phyloP scores from a whole-genome alignment of 148 eudicot species.

The Hydrangea macrophylla region DNA sequence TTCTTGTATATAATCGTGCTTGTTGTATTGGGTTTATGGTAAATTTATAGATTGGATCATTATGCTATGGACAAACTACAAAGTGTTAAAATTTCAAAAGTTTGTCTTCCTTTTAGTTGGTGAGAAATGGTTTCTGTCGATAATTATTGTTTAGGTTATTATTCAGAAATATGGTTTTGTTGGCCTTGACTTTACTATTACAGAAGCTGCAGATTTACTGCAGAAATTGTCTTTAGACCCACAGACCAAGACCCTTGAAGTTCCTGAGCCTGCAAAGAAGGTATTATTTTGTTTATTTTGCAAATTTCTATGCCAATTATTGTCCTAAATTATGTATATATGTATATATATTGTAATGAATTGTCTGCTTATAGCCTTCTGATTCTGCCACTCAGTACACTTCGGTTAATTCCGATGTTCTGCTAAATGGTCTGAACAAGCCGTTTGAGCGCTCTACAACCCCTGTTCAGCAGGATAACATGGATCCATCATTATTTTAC shows the following conservation, averaged over 20 bases:
- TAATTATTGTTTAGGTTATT: not conserved
- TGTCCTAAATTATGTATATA: no score
- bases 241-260: constrained; percentile 39
- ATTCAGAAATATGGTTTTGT: constrained; percentile 3
- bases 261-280: constrained; percentile 51
- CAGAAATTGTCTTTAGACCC: constrained; percentile 59
- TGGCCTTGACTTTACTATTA: constrained; percentile 28
- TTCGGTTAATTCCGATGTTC: constrained; percentile 32
- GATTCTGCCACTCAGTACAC: constrained; percentile 28
- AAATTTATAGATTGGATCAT: not conserved
- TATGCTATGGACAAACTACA: no score
- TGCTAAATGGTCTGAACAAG: constrained; percentile 35
- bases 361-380: not conserved
- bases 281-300: no score
- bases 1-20: no score
- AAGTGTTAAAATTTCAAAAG: no score
- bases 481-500: constrained; percentile 48
- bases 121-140: no score
- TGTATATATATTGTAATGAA: not conserved
- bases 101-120: no score
- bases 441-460: constrained; percentile 36
- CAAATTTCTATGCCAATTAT: no score
- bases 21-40: not conserved
- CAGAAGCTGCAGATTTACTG: constrained; percentile 65
- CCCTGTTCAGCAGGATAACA: constrained; percentile 42